Evolutionary conservation across 345 rosid genomes (phyloP), one percentile per base, ranked within the genome.

Genomic region (Triadica sebifera): DNA sequence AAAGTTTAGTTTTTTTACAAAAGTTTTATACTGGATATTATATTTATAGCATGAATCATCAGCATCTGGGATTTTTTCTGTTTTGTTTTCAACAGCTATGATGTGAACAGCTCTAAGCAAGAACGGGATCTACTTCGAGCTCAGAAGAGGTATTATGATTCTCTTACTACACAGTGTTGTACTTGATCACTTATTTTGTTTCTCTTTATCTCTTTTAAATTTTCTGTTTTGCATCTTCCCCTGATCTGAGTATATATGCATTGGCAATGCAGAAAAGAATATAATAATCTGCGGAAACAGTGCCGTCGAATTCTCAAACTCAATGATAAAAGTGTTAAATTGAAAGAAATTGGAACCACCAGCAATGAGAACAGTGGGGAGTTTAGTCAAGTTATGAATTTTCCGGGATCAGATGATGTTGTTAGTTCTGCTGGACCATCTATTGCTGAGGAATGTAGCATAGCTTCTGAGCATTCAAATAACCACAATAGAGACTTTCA

Each of bases 91-190:
- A 72, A 77, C 91, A 93, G 98, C 65, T 91, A 86, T 74, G 89
- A 86, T 74, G 62, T 90, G 74, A 86, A 82, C 80, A 89, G 91
- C 83, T 86, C 93, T 59, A 73, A 77, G 74, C 94, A 83, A 81
- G 98, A 88, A 82, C 84, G 98, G 70, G 91, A 86, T 50, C 71
- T 78, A 29, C 63, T 83, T 58, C 80, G 67, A 72, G 81, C 72
- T 75, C 83, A 82, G 82, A 91, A 87, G 61, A 89, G 90, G 98
- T 91, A 87, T 61, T 69, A 58, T 73, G 1, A 74, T 62, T 29
- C 24, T 77, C 29, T 66, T 5, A 4, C 62, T 16, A 2, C 29
- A 11, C 6, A 8, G 11, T 66, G 34, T n/a, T 24, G 10, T 34
- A 72, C 58, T 38, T 38, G 58, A 69, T 43, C 52, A 20, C 12